Evolutionary conservation across 805 yeast species (phyloP), one percentile per base, ranked within the genome.

Genomic region (Clavispora vitiphila): DNA sequence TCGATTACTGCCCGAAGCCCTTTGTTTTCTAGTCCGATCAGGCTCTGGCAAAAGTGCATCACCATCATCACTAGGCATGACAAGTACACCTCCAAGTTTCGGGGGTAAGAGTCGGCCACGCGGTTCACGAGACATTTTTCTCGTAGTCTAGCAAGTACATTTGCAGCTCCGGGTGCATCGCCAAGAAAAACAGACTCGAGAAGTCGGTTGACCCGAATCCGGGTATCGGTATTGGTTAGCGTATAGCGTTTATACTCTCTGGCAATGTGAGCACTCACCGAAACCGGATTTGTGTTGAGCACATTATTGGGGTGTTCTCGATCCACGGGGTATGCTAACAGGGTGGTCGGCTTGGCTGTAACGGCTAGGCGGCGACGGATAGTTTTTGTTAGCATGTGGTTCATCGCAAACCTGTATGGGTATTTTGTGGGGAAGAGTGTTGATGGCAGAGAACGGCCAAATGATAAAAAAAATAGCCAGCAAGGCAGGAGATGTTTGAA

Each of bases 161-260:
- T 32, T 11, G 36, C 16, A 0, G 55, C 50, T 5, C 18, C 30
- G 5, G 34, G 15, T 24, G 26, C 14, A 37, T 51, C 49, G 30
- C 45, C 39, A 12, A 31, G 21, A 32, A 48, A 48, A 7, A 46
- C 49, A 5, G 53, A 43, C 37, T 44, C 42, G 19, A 51, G 47
- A 34, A 51, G 48, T 3, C 35, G 47, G 39, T 47, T 48, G 26
- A 51, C 43, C 11, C 44, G 45, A 9, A 39, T 22, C 14, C 45
- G 40, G 16, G 40, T 37, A 5, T 41, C 49, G 18, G 35, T 37
- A 32, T 41, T 41, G 12, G 42, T 16, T n/a, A 43, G 38, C 15
- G 32, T 35, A 5, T 37, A 12, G 29, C 19, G 32, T 21, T 31
- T 25, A 20, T 29, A 35, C 16, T 29, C 37, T 9, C 31, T 35